A percentile compares a stretch with the other conserved stretches of the same genome.
Evolutionary conservation across 2,329 filamentous ascomycete genomes (phyloP).

Genomic region (Cytospora leucostoma): DNA sequence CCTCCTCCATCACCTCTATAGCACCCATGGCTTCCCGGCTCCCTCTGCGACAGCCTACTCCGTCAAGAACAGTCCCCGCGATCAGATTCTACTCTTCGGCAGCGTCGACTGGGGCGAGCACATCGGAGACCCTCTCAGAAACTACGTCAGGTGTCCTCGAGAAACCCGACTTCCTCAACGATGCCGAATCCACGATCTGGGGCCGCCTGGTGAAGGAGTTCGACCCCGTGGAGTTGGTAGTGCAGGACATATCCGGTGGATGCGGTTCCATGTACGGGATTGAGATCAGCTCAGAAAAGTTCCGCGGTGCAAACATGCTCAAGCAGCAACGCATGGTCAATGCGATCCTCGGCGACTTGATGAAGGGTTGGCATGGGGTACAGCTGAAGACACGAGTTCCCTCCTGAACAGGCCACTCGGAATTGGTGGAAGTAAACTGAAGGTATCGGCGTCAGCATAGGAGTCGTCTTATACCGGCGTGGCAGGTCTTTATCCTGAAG

Average conservation of each 20-base stretch:
- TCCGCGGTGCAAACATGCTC: constrained; percentile 70
- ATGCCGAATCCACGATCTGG: constrained; percentile 62
- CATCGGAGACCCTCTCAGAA: constrained; percentile 32
- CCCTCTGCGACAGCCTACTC: not conserved
- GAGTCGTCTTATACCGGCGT: not conserved
- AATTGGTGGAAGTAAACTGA: not conserved
- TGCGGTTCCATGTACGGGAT: constrained; percentile 89
- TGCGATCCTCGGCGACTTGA: constrained; percentile 68
- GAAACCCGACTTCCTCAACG: constrained; percentile 54
- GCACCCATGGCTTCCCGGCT: constrained; percentile 1
- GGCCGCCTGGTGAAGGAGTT: constrained; percentile 53
- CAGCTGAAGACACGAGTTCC: constrained; percentile 71
- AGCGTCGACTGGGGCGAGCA: constrained; percentile 32
- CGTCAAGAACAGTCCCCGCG: not conserved
- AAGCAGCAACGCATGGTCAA: constrained; percentile 86
- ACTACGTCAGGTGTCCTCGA: constrained; percentile 32
- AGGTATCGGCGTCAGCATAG: not conserved
- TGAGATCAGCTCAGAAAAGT: constrained; percentile 71
- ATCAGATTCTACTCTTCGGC: constrained; percentile 31
- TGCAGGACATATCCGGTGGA: constrained; percentile 80
- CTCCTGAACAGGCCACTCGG: constrained; percentile 28
- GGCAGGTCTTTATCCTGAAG: not conserved
- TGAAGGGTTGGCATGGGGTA: constrained; percentile 81
- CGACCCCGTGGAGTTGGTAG: constrained; percentile 55
- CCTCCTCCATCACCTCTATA: constrained; percentile 1